Percentiles rank a stretch among this genome's conserved stretches.
Conservation (phyloP, 306 rosid species). For the Vigna reflexopilosa region DNA sequence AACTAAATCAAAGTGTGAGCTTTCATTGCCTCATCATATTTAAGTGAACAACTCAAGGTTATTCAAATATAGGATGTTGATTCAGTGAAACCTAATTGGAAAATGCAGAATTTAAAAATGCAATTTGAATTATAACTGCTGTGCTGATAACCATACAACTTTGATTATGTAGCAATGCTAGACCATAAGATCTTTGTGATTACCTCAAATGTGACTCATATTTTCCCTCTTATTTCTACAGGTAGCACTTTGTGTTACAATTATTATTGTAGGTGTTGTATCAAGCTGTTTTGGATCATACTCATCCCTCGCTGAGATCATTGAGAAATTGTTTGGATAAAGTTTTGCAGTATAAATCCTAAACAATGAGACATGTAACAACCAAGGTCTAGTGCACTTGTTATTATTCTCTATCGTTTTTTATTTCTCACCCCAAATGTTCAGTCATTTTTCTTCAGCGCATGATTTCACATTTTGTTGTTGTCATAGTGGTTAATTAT, state of each 20-base stretch:
- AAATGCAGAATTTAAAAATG: neutral
- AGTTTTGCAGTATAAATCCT: constrained; percentile 1
- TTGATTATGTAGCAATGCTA: neutral
- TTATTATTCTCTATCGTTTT: neutral
- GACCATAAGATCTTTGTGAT: constrained; percentile 9
- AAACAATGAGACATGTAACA: constrained; percentile 16
- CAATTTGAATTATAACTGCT: constrained; percentile 1
- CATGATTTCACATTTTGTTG: neutral
- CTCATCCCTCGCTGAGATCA: constrained; percentile 65
- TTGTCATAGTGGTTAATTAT: neutral
- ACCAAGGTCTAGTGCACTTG: neutral
- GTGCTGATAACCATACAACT: neutral
- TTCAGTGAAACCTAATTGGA: neutral
- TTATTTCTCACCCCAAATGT: neutral
- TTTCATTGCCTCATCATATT: neutral
- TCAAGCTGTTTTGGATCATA: constrained; percentile 68
- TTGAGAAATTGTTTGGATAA: constrained; percentile 57
- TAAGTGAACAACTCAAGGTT: neutral
- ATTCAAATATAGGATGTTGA: neutral
- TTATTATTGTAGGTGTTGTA: constrained; percentile 62
- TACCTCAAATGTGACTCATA: neutral
- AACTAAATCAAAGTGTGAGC: neutral
- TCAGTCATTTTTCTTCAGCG: neutral
- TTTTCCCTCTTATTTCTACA: constrained; percentile 42
- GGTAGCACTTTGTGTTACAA: constrained; percentile 59